Evolutionary conservation across 768 basidiomycete genomes (phyloP).

Genomic region (Butyriboletus loyo): DNA sequence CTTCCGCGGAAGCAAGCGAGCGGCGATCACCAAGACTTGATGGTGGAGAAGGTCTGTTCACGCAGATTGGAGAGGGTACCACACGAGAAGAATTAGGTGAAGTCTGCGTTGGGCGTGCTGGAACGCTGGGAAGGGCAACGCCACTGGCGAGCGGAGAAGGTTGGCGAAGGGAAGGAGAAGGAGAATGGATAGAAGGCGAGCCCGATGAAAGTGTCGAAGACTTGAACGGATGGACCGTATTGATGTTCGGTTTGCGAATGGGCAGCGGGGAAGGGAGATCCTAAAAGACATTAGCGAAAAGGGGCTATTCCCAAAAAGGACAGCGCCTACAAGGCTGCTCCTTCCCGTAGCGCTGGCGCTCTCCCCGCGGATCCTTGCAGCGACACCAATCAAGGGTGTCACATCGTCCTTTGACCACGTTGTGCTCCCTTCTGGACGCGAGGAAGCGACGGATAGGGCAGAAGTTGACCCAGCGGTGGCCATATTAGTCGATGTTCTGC

Average conservation of each 20-base stretch:
- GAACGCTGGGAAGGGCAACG: conserved; percentile 30
- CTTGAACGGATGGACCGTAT: conserved; percentile 47
- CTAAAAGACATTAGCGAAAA: conserved; percentile 20
- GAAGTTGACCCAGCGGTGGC: conserved; percentile 34
- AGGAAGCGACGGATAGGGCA: conserved; percentile 41
- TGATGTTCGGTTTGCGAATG: conserved; percentile 43
- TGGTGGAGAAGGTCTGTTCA: conserved; percentile 37
- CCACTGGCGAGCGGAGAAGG: conserved; percentile 42
- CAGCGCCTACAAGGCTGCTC: conserved; percentile 21
- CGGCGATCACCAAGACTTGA: conserved; percentile 43
- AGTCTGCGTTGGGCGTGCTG: conserved; percentile 34
- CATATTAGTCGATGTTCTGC: conserved; percentile 33
- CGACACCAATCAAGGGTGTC: conserved; percentile 32
- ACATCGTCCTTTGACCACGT: conserved; percentile 39
- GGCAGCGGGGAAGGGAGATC: conserved; percentile 41
- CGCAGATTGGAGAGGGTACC: conserved; percentile 39
- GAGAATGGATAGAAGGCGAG: conserved; percentile 47
- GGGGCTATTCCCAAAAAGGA: background rate
- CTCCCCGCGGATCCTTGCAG: conserved; percentile 48
- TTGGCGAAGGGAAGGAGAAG: conserved; percentile 46
- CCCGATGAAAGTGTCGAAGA: conserved; percentile 49
- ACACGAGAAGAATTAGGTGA: conserved; percentile 44
- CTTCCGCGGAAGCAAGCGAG: conserved; percentile 36
- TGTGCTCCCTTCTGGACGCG: conserved; percentile 36
- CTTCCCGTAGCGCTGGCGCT: conserved; percentile 43